Evolutionary conservation across 2,329 filamentous ascomycete genomes (phyloP).

Genomic region (Stachybotrys elegans): DNA sequence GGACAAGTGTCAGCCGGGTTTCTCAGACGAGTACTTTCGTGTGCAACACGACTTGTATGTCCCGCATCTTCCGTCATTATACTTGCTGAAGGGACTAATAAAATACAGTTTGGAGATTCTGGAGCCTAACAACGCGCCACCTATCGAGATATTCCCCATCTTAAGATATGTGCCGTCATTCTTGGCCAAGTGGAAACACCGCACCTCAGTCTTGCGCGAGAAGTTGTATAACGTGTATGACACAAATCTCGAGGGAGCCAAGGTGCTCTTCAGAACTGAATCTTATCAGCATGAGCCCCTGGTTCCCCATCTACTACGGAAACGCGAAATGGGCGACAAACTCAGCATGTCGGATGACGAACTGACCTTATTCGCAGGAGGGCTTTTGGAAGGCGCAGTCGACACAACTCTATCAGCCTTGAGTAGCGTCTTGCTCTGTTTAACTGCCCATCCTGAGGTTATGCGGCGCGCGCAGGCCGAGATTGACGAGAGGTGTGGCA

Average conservation of each 20-base stretch:
- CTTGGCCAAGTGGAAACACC: conserved; percentile 1
- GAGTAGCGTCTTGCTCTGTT: background rate
- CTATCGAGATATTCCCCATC: conserved; percentile 1
- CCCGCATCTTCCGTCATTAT: background rate
- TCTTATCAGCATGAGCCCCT: background rate
- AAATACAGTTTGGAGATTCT: background rate
- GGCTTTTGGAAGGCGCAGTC: background rate
- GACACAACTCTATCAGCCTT: background rate
- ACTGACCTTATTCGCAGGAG: background rate
- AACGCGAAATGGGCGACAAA: background rate
- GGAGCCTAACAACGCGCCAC: conserved; percentile 1
- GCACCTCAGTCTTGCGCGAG: background rate
- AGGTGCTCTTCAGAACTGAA: background rate
- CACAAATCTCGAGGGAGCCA: background rate
- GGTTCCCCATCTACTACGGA: background rate
- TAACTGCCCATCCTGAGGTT: background rate
- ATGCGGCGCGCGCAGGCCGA: background rate
- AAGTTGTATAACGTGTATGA: background rate
- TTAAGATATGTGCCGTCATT: background rate
- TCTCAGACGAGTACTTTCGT: background rate
- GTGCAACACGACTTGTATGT: background rate
- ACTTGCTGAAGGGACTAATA: background rate
- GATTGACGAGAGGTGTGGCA: background rate
- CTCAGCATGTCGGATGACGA: background rate
- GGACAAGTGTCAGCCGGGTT: background rate